Conservation (phyloP, 1,284 basidiomycete species). For the Grifola frondosa region DNA sequence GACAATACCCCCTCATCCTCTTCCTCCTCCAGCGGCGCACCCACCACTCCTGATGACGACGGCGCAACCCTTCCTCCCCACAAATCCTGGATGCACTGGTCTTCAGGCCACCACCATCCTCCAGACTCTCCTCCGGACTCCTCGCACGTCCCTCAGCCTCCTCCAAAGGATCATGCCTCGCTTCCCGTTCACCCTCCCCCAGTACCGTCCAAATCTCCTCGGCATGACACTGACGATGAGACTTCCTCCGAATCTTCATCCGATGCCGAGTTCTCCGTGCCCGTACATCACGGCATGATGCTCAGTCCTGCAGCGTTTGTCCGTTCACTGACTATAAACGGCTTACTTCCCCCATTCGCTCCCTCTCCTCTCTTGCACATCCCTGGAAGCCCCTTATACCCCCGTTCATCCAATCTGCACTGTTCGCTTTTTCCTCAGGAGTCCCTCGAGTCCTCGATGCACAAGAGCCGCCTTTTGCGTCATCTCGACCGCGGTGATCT, state of each 20-base stretch:
- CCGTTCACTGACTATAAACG: slow-evolving; percentile 33
- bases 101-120: slow-evolving; percentile 10
- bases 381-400: slow-evolving; percentile 49
- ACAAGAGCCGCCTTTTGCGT: slow-evolving; percentile 50
- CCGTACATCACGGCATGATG: slow-evolving; percentile 13
- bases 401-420: slow-evolving; percentile 57
- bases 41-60: slow-evolving; percentile 64
- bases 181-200: slow-evolving; percentile 7
- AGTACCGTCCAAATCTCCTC: slow-evolving; percentile 13
- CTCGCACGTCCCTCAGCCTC: slow-evolving; percentile 9
- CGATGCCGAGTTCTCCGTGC: slow-evolving; percentile 19
- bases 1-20: slow-evolving; percentile 44
- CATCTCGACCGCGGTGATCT: slow-evolving; percentile 43
- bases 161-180: slow-evolving; percentile 13
- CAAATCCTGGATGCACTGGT: slow-evolving; percentile 22
- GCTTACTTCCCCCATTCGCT: slow-evolving; percentile 32
- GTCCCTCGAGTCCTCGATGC: slow-evolving; percentile 46
- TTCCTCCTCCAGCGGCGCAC: slow-evolving; percentile 56
- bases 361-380: slow-evolving; percentile 53
- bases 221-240: slow-evolving; percentile 21
- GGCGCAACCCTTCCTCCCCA: slow-evolving; percentile 38
- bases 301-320: slow-evolving; percentile 28
- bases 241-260: slow-evolving; percentile 24
- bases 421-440: slow-evolving; percentile 37
- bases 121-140: slow-evolving; percentile 11